Conservation (phyloP, 768 basidiomycete species). For the Mycena haematopus region DNA sequence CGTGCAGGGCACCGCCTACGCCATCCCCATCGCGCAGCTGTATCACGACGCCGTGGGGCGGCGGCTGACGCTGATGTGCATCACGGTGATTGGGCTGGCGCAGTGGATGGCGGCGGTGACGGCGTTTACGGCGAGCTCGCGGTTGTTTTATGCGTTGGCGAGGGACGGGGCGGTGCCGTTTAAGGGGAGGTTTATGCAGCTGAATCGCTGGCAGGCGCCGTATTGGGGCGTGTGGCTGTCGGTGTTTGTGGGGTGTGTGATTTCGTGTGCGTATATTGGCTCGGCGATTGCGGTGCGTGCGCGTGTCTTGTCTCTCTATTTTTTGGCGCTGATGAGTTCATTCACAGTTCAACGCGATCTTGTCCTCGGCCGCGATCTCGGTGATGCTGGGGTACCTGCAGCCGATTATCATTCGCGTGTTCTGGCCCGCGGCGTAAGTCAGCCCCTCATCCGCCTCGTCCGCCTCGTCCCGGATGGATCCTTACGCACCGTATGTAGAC, state of each 20-base stretch:
- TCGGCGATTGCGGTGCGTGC: conserved; percentile 56
- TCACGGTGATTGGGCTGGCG: conserved; percentile 54
- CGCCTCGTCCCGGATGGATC: no score
- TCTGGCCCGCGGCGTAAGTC: conserved; percentile 59
- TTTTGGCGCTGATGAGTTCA: background rate
- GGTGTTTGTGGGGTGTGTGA: conserved; percentile 57
- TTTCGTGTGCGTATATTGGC: conserved; percentile 66
- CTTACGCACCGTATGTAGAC: conserved; percentile 38
- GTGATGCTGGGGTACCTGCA: conserved; percentile 66
- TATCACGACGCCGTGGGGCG: conserved; percentile 60
- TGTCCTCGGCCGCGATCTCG: conserved; percentile 61
- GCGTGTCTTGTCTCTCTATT: conserved; percentile 26
- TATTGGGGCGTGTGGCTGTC: conserved; percentile 62
- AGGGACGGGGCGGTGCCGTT: conserved; percentile 59
- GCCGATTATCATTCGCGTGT: conserved; percentile 62
- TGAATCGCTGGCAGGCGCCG: conserved; percentile 60
- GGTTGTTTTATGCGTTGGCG: conserved; percentile 62
- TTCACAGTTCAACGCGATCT: conserved; percentile 60
- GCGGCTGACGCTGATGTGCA: conserved; percentile 54
- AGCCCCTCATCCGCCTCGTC: background rate
- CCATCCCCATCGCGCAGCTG: conserved; percentile 67
- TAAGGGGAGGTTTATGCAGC: conserved; percentile 52
- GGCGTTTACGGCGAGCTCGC: conserved; percentile 63
- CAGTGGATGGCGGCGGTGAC: conserved; percentile 64
- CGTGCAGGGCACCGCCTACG: conserved; percentile 56